Base-by-base conservation (phyloP, 2,329 filamentous ascomycete species). In the Paramyrothecium roridum region DNA sequence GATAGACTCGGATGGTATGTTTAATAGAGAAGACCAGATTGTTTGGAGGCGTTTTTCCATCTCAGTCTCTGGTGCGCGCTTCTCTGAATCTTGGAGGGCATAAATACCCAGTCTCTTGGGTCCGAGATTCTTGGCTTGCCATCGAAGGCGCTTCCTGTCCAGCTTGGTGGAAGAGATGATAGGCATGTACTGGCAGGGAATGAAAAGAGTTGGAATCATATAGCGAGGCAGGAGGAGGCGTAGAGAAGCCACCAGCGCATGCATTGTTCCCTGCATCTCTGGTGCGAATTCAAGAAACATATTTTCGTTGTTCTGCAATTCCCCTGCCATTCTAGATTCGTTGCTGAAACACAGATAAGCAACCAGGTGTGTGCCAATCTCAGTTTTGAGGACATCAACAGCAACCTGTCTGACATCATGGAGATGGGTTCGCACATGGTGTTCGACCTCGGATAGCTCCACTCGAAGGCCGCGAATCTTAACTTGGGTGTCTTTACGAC, bases 401-500 rank as follows among this genome's bases (percentile, higher is more conserved):
- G 26, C n/a, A 8, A 50, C 48, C 23, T 50, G 48, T 19, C 23
- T 8, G 17, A 50, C 21, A 50, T 30, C 19, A 3, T 33, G 2
- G 12, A 50, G 13, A 3, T 20, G 26, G 21, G 21, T n/a, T 30
- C 48, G 48, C 17, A 50, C 13, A 30, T 50, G 48, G 33, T 50
- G 48, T 22, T 62, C 61, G 3, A 56, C 52, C n/a, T 63, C 61
- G 1, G 51, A 57, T 0, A 80, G 68, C 64, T 79, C 84, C 53
- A 81, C 70, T 51, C 80, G 64, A 47, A 76, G 82, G 43, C 48
- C 48, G 13, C 48, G 20, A 19, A 50, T 33, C 7, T 50, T 50
- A 19, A 50, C 30, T 23, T 50, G 48, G 7, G 21, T 33, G n/a
- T 50, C 48, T n/a, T 50, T 50, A 30, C 48, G 22, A 30, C 21